Percentiles rank a stretch among this genome's conserved stretches.
Evolutionary conservation across 1,139 yeast genomes (phyloP).

Genomic region (Magnusiomyces suaveolens): DNA sequence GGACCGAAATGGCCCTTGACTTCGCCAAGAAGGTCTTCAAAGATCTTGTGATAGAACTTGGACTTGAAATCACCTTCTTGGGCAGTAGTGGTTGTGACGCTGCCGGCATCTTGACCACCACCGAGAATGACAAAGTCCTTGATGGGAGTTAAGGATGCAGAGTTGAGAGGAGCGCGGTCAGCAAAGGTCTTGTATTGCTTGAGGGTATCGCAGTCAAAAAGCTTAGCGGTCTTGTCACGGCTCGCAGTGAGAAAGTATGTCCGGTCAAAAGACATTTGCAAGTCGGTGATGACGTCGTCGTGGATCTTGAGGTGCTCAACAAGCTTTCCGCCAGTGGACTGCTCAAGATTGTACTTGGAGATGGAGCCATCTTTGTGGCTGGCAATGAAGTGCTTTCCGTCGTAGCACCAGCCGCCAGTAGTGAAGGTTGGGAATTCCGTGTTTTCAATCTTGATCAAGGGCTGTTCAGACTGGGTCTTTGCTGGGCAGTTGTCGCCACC

Average conservation of each 20-base stretch:
- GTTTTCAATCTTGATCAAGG: constrained; percentile 46
- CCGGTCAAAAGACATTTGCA: constrained; percentile 80
- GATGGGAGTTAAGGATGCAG: constrained; percentile 87
- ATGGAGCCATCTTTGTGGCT: constrained; percentile 85
- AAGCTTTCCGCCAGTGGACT: constrained; percentile 21
- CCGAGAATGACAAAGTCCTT: constrained; percentile 91
- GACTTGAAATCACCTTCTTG: constrained; percentile 97
- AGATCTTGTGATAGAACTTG: constrained; percentile 87
- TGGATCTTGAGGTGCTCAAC: constrained; percentile 49
- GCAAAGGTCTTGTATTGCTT: constrained; percentile 63
- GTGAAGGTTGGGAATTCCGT: constrained; percentile 54
- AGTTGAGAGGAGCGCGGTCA: constrained; percentile 91
- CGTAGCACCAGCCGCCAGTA: constrained; percentile 83
- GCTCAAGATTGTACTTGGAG: constrained; percentile 78
- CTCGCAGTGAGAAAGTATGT: constrained; percentile 89
- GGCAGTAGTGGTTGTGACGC: constrained; percentile 91
- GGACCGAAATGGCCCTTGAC: constrained; percentile 99
- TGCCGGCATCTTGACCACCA: constrained; percentile 99
- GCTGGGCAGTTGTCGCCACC: constrained; percentile 33
- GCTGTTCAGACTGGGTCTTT: constrained; percentile 33
- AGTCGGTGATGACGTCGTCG: constrained; percentile 67
- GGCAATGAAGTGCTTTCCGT: constrained; percentile 63
- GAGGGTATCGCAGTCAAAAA: constrained; percentile 70
- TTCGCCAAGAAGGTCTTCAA: constrained; percentile 92
- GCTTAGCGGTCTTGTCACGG: constrained; percentile 79